These are phyloP conservation scores for Cercospora janseana DNA, from an alignment of 2,329 filamentous ascomycete species.

Conservation along the genomic window DNA sequence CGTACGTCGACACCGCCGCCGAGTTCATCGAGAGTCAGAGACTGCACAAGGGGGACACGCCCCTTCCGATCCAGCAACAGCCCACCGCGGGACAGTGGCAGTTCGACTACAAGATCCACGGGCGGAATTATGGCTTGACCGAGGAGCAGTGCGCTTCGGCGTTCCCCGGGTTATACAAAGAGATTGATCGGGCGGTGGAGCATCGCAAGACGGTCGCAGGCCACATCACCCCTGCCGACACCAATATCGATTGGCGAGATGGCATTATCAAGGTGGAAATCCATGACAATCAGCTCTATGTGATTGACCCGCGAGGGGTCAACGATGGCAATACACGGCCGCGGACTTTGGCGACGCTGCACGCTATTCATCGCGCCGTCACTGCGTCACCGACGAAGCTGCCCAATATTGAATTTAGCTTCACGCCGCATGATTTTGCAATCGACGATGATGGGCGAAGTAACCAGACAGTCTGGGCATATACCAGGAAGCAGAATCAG, in stretches of 20 bases:
- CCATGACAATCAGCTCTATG: slow-evolving; percentile 34
- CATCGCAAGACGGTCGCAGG: slow-evolving; percentile 26
- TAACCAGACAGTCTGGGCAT: slow-evolving; percentile 31
- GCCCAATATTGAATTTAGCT: slow-evolving; percentile 48
- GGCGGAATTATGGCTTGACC: slow-evolving; percentile 30
- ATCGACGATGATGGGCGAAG: slow-evolving; percentile 16
- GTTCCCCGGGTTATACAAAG: slow-evolving; percentile 35
- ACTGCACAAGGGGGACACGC: slow-evolving; percentile 4
- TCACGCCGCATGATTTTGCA: slow-evolving; percentile 47
- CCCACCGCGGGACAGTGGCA: slow-evolving; percentile 16
- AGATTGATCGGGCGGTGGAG: slow-evolving; percentile 34
- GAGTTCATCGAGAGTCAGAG: slow-evolving; percentile 13
- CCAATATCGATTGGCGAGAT: slow-evolving; percentile 28
- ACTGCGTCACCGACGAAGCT: slow-evolving; percentile 39
- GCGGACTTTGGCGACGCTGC: slow-evolving; percentile 41
- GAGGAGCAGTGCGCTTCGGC: slow-evolving; percentile 33
- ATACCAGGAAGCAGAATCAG: slow-evolving; percentile 31
- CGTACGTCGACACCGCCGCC: slow-evolving; percentile 11
- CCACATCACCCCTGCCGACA: slow-evolving; percentile 28
- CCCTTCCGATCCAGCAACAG: not conserved
- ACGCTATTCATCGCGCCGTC: slow-evolving; percentile 49
- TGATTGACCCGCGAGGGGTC: slow-evolving; percentile 29
- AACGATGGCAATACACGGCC: slow-evolving; percentile 29
- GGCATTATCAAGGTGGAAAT: slow-evolving; percentile 32
- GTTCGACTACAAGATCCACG: slow-evolving; percentile 26